phyloP scores from a whole-genome alignment of 169 alveolate species.

The Babesia microti region DNA sequence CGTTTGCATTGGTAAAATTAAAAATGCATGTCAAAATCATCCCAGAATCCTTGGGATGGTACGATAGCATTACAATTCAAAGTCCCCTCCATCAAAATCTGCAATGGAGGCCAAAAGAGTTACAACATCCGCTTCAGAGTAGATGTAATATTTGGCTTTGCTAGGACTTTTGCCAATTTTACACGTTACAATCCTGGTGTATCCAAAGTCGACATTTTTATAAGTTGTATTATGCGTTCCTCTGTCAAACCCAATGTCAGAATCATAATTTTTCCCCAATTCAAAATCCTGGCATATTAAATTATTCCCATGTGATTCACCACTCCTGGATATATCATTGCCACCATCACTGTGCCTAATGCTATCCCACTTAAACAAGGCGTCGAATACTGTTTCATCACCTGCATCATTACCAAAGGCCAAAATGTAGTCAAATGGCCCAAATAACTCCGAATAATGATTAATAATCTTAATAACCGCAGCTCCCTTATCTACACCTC shows the following conservation, averaged over 20 bases:
- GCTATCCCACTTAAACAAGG: constrained; percentile 10
- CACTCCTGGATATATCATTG: constrained; percentile 1
- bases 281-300: too few species aligned
- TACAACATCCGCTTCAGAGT: constrained; percentile 28
- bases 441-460: constrained; percentile 16
- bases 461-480: constrained; percentile 26
- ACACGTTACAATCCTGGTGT: constrained; percentile 23
- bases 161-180: constrained; percentile 44
- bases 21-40: neutral
- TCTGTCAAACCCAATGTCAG: too few species aligned
- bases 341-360: neutral
- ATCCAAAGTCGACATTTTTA: neutral
- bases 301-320: neutral
- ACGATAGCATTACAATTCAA: constrained; percentile 4
- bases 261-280: too few species aligned
- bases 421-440: constrained; percentile 35
- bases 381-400: constrained; percentile 41
- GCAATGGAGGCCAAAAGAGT: constrained; percentile 17
- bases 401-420: constrained; percentile 33
- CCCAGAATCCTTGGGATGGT: neutral
- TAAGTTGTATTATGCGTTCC: neutral
- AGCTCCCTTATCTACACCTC: constrained; percentile 36
- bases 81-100: too few species aligned
- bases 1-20: too few species aligned
- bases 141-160: constrained; percentile 41